Evolutionary conservation across 2,329 filamentous ascomycete species (phyloP), one percentile per base, ranked within the genome.

Genomic region (Gnomoniopsis sp.): DNA sequence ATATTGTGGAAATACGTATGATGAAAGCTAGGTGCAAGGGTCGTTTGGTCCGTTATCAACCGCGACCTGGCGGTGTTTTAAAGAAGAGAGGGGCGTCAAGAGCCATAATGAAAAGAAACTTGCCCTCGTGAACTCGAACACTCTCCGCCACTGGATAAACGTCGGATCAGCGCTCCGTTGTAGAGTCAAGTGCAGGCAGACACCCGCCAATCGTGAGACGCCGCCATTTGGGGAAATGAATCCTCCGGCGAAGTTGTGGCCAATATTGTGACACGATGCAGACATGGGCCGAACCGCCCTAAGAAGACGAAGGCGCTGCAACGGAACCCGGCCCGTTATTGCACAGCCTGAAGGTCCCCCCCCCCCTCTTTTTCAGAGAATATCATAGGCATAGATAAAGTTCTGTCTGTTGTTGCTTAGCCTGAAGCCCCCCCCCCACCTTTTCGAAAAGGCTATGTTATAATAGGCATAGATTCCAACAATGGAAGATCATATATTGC

Each of bases 181-280:
- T 19, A 22, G 17, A 11, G 12, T 19, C 26, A 33, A 11, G n/a
- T 6, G 30, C 26, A 30, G 23, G 38, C 17, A 30, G n/a, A 21
- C 14, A 23, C 14, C 14, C 15, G 36, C 17, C 23, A 26, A 6
- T 22, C 36, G 47, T 49, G 11, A 14, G 11, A 46, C 23, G 30
- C 33, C 52, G 38, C 49, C 52, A 59, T 59, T 61, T 56, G 59
- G 59, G 56, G 56, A 59, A 56, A 51, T 55, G 55, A 34, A 21
- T 21, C 4, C 44, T 12, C 59, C 56, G 59, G 59, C 22, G 21
- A 33, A 55, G 48, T 47, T 59, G 44, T 49, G 56, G 14, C 59
- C 59, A 55, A 53, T 51, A 19, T 49, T 14, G 52, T 55, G n/a
- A 8, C 41, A 48, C 6, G 23, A 36, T 14, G 48, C 43, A 17